Conservation (phyloP, 176 grass and related monocot genomes). For the Oryza punctata region DNA sequence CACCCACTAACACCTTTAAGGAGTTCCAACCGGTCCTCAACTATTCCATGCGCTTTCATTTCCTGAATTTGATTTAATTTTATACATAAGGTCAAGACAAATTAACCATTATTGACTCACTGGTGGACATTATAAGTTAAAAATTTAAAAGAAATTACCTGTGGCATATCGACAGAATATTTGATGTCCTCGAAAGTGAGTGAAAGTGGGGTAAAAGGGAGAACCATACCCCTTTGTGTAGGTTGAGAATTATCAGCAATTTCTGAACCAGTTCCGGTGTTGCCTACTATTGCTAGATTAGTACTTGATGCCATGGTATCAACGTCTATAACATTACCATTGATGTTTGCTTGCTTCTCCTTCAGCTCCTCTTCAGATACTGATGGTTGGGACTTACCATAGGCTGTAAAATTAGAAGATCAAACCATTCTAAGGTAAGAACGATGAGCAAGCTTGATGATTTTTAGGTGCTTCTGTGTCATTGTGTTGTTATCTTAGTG, state of each 20-base stretch:
- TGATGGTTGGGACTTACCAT: conserved; percentile 59
- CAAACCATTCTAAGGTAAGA: not conserved
- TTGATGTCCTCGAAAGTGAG: conserved; percentile 76
- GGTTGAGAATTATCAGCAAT: conserved; percentile 29
- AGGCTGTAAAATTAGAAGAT: conserved; percentile 60
- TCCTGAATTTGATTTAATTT: conserved; percentile 52
- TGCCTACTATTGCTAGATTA: conserved; percentile 25
- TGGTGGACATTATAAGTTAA: not conserved
- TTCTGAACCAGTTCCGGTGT: conserved; percentile 9
- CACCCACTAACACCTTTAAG: conserved; percentile 86
- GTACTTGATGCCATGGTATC: conserved; percentile 51
- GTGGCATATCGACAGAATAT: conserved; percentile 97
- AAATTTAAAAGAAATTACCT: conserved; percentile 42
- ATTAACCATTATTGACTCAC: not conserved
- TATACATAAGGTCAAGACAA: not conserved
- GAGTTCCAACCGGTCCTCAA: conserved; percentile 70
- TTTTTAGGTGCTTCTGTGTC: not conserved
- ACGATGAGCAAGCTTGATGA: not conserved
- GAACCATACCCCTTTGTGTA: conserved; percentile 77
- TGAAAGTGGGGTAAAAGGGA: conserved; percentile 83
- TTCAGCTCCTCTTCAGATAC: conserved; percentile 82
- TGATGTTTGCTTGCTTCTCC: conserved; percentile 71
- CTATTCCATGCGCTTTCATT: conserved; percentile 84
- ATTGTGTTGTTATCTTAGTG: not conserved
- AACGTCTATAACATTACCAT: conserved; percentile 49